Percentiles rank a stretch among this genome's conserved stretches.
Conservation (phyloP, 2,329 filamentous ascomycete genomes). For the Fusarium transvaalense region DNA sequence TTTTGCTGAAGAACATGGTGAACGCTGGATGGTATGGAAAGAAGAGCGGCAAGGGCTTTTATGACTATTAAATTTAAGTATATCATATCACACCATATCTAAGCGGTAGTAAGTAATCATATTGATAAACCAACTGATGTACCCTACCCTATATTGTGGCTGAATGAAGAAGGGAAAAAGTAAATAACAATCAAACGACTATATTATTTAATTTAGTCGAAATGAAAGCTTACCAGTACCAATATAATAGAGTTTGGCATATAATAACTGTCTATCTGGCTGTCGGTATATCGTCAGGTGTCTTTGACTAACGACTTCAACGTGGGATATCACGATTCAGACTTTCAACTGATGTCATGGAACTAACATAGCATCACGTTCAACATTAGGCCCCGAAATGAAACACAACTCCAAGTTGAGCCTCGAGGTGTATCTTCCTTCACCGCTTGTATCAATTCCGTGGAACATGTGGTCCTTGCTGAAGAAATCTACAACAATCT, state of each 20-base stretch:
- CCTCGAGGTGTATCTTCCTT: neutral
- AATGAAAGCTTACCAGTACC: neutral
- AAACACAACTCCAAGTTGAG: neutral
- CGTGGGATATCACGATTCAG: neutral
- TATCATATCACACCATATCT: neutral
- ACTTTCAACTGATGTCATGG: neutral
- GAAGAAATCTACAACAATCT: neutral
- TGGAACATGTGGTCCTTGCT: conserved; percentile 1
- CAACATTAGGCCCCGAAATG: neutral
- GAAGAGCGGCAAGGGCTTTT: conserved; percentile 97
- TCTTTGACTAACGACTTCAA: neutral
- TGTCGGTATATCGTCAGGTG: no score
- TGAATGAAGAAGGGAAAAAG: neutral
- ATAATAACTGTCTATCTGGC: neutral
- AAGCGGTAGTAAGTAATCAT: neutral
- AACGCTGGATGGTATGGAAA: conserved; percentile 98
- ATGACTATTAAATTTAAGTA: conserved; percentile 73
- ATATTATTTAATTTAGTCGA: neutral
- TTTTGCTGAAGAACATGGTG: conserved; percentile 93
- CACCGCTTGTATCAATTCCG: neutral
- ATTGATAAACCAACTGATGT: neutral
- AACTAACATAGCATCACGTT: neutral
- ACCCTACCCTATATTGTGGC: neutral
- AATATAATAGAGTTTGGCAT: neutral
- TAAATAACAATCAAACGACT: neutral